phyloP scores from a whole-genome alignment of 352 stramenopile genomes.

The Globisporangium rhizosaccharum region DNA sequence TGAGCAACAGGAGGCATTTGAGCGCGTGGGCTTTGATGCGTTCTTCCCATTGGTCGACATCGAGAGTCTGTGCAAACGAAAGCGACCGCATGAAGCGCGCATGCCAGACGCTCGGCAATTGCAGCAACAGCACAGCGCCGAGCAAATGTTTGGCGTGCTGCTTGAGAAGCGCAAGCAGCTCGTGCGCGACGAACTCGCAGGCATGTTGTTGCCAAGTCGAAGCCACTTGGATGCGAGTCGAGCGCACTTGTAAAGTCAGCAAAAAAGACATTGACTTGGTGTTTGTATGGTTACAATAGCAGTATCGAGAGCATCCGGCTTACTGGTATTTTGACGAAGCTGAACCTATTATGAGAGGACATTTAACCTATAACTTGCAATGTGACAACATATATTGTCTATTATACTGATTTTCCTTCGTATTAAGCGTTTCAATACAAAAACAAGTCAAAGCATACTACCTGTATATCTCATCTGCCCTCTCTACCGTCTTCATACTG shows the following conservation, averaged over 20 bases:
- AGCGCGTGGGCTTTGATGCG: conserved; percentile 9
- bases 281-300: too few relatives aligned
- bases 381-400: too few relatives aligned
- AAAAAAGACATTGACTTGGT: too few relatives aligned
- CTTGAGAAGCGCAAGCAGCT: conserved; percentile 23
- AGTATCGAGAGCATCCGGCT: too few relatives aligned
- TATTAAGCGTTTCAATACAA: neutral
- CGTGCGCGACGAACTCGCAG: conserved; percentile 17
- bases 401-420: neutral
- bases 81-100: neutral
- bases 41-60: conserved; percentile 2
- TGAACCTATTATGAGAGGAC: too few relatives aligned
- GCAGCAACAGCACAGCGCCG: conserved; percentile 12
- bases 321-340: too few relatives aligned
- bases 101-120: neutral
- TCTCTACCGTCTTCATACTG: too few relatives aligned
- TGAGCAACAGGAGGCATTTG: conserved; percentile 2
- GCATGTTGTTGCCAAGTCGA: conserved; percentile 9
- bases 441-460: neutral
- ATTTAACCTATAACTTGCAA: too few relatives aligned
- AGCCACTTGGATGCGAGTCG: too few relatives aligned
- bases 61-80: too few relatives aligned
- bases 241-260: too few relatives aligned
- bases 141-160: conserved; percentile 17
- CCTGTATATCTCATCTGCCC: neutral